Evolutionary conservation across 1,139 yeast genomes (phyloP).

Genomic region (Nakaseomyces nivariensis): DNA sequence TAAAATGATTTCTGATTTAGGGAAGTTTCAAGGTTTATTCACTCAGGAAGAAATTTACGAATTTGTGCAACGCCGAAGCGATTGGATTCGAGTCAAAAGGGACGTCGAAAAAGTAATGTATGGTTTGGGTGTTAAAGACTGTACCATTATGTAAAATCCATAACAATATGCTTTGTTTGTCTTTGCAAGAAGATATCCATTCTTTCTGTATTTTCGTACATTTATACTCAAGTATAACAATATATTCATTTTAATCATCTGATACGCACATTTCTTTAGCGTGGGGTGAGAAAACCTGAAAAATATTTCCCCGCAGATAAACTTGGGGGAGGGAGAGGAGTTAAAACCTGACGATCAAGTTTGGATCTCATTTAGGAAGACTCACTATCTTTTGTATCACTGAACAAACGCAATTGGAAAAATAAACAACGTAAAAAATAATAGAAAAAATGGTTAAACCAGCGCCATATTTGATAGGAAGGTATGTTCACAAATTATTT

Average conservation of each 20-base stretch:
- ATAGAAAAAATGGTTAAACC: not conserved
- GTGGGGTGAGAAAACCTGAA: not conserved
- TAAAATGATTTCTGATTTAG: slow-evolving; percentile 68
- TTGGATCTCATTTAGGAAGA: no score
- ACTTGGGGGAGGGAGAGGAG: no score
- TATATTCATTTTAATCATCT: not conserved
- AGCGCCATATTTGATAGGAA: slow-evolving; percentile 4
- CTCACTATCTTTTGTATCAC: no score
- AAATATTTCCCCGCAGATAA: no score
- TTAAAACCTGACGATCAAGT: no score
- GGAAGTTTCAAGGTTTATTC: slow-evolving; percentile 81
- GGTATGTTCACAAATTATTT: not conserved
- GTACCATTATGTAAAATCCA: slow-evolving; percentile 31
- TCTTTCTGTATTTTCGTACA: no score
- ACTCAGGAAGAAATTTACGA: slow-evolving; percentile 90
- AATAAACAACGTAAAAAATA: not conserved
- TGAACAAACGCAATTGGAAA: no score
- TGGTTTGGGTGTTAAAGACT: slow-evolving; percentile 66
- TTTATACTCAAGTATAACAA: not conserved
- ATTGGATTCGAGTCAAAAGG: slow-evolving; percentile 66
- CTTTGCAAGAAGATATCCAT: no score
- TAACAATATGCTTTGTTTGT: not conserved
- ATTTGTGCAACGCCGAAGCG: slow-evolving; percentile 78
- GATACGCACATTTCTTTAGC: not conserved
- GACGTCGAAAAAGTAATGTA: slow-evolving; percentile 94